phyloP scores from a whole-genome alignment of 768 basidiomycete genomes.

The Sistotremastrum suecicum region DNA sequence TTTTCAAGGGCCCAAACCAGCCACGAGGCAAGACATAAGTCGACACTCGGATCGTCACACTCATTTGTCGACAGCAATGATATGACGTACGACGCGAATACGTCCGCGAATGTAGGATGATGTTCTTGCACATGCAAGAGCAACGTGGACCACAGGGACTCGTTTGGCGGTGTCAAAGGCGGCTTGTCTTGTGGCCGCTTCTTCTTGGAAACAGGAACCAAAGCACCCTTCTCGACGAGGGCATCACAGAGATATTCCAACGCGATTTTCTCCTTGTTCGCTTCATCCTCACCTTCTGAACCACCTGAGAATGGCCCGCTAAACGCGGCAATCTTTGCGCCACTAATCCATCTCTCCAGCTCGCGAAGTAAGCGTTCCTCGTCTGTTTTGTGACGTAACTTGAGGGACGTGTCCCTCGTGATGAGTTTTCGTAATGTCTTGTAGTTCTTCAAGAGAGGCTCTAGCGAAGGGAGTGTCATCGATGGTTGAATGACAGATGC shows the following conservation, averaged over 20 bases:
- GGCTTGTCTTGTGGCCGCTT: not conserved
- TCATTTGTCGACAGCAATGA: too few species aligned
- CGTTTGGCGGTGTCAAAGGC: slow-evolving; percentile 35
- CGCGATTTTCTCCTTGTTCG: slow-evolving; percentile 50
- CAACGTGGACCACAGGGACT: slow-evolving; percentile 49
- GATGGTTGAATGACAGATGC: slow-evolving; percentile 2
- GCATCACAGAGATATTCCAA: slow-evolving; percentile 52
- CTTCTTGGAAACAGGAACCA: slow-evolving; percentile 82
- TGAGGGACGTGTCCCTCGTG: slow-evolving; percentile 50
- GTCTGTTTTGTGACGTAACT: slow-evolving; percentile 32
- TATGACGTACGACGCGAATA: slow-evolving; percentile 34
- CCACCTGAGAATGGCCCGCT: slow-evolving; percentile 13
- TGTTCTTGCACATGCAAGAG: slow-evolving; percentile 38
- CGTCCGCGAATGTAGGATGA: slow-evolving; percentile 39
- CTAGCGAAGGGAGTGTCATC: slow-evolving; percentile 34
- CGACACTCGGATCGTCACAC: too few species aligned
- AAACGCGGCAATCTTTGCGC: slow-evolving; percentile 46
- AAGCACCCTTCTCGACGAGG: slow-evolving; percentile 52
- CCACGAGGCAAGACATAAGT: too few species aligned
- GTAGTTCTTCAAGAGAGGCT: slow-evolving; percentile 60
- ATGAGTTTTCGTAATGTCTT: slow-evolving; percentile 51
- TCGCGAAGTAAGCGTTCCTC: slow-evolving; percentile 39
- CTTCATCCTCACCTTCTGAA: slow-evolving; percentile 22
- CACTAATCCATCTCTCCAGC: slow-evolving; percentile 67
- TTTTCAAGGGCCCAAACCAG: too few species aligned